These are phyloP conservation scores for Murraya koenigii DNA, from an alignment of 345 rosid genomes.

Conservation along the genomic window DNA sequence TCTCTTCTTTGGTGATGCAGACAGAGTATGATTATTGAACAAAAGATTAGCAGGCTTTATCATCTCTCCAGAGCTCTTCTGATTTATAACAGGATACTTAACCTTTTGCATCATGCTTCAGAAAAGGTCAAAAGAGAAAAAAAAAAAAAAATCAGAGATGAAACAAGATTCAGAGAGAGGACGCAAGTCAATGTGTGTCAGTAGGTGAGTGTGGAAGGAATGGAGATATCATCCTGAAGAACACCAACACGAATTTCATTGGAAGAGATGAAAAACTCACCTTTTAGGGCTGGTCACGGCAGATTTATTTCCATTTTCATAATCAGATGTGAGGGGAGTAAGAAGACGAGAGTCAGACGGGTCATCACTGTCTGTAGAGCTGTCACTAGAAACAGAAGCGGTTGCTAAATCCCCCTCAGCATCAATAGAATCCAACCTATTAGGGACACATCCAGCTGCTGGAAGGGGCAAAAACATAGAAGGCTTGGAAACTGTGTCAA, in stretches of 20 bases:
- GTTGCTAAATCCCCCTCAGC: constrained; percentile 60
- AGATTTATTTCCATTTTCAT: constrained; percentile 61
- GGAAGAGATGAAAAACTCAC: constrained; percentile 38
- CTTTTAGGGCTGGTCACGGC: constrained; percentile 56
- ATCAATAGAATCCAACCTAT: constrained; percentile 39
- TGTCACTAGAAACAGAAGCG: constrained; percentile 66
- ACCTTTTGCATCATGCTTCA: constrained; percentile 54
- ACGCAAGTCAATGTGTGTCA: neutral
- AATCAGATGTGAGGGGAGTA: constrained; percentile 73
- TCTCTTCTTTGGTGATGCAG: constrained; percentile 66
- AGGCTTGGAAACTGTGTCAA: constrained; percentile 42
- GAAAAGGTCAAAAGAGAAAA: constrained; percentile 7
- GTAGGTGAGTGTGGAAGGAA: neutral
- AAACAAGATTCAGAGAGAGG: neutral
- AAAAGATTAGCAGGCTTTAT: constrained; percentile 54
- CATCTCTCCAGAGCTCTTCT: constrained; percentile 53
- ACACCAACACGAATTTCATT: neutral
- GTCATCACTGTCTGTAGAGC: constrained; percentile 64
- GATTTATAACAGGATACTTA: constrained; percentile 36
- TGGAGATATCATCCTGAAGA: neutral
- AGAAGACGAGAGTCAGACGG: constrained; percentile 54
- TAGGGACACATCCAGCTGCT: constrained; percentile 47
- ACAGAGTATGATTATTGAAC: constrained; percentile 39
- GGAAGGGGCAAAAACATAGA: constrained; percentile 61
- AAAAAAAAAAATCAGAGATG: constrained; percentile 15